Percentiles rank a stretch among this genome's conserved stretches.
These are phyloP conservation scores for Phytopythium litorale DNA, from an alignment of 352 stramenopile species.

Conservation along the genomic window DNA sequence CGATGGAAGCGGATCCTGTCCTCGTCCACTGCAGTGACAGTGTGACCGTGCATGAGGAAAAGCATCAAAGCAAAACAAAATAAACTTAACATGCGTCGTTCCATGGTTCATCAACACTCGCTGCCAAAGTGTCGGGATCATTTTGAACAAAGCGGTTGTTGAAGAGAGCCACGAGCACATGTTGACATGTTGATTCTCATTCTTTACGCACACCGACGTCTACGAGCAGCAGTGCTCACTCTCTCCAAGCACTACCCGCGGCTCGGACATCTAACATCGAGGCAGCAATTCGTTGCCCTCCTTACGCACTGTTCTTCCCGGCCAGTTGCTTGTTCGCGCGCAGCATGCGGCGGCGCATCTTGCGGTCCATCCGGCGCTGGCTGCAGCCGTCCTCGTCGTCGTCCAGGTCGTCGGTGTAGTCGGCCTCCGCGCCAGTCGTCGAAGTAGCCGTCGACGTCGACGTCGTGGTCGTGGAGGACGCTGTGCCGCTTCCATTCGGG, in stretches of 20 bases:
- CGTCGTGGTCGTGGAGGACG: background rate
- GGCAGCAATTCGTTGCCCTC: background rate
- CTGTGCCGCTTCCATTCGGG: constrained; percentile 4
- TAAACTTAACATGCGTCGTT: background rate
- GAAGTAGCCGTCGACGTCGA: background rate
- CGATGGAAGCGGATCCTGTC: background rate
- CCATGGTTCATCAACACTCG: background rate
- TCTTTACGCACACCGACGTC: background rate
- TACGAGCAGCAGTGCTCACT: background rate
- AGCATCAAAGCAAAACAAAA: background rate
- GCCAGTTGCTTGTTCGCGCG: constrained; percentile 1
- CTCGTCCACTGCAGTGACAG: background rate
- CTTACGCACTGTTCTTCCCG: background rate
- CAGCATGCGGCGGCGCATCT: constrained; percentile 8
- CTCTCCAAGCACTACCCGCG: background rate
- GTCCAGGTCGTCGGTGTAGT: constrained; percentile 1
- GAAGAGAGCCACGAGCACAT: background rate
- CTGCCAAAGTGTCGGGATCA: background rate
- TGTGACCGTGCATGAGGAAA: too few species aligned
- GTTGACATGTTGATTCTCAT: background rate
- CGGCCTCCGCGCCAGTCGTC: background rate
- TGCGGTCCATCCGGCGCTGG: constrained; percentile 8
- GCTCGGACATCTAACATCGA: background rate
- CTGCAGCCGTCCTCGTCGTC: constrained; percentile 8
- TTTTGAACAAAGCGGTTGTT: background rate